These are phyloP conservation scores for Pseudocercospora macadamiae DNA, from an alignment of 2,329 filamentous ascomycete species.

Conservation along the genomic window DNA sequence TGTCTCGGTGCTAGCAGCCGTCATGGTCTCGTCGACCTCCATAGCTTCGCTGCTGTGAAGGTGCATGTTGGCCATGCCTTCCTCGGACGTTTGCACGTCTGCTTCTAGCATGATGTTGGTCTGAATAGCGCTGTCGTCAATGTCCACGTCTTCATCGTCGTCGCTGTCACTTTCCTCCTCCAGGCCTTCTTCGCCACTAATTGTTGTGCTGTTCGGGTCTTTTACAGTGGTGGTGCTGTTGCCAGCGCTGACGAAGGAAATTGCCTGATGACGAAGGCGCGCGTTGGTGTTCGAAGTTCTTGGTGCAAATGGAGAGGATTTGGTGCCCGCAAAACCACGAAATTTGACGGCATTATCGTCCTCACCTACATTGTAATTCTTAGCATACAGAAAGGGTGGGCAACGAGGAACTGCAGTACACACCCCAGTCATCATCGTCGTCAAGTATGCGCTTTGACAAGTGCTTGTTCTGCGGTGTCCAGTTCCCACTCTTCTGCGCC, in stretches of 20 bases:
- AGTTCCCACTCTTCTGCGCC: conserved; percentile 22
- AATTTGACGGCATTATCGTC: conserved; percentile 28
- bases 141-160: conserved; percentile 27
- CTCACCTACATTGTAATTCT: conserved; percentile 20
- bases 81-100: conserved; percentile 36
- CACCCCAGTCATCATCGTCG: conserved; percentile 25
- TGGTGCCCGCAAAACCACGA: conserved; percentile 32
- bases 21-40: conserved; percentile 15
- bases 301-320: conserved; percentile 30
- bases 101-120: conserved; percentile 36
- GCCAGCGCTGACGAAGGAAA: conserved; percentile 66
- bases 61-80: conserved; percentile 37
- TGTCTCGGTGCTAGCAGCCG: conserved; percentile 18
- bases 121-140: conserved; percentile 31
- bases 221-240: conserved; percentile 42
- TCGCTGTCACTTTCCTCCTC: conserved; percentile 23
- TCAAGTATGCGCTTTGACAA: conserved; percentile 9
- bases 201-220: conserved; percentile 35
- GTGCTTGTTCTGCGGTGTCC: conserved; percentile 16
- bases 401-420: conserved; percentile 8
- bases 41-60: conserved; percentile 30
- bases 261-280: conserved; percentile 58
- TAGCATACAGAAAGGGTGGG: conserved; percentile 9
- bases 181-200: conserved; percentile 30
- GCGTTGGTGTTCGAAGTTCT: conserved; percentile 52